Percentiles rank a stretch among this genome's conserved stretches.
Conservation (phyloP, 768 basidiomycete species). For the Rubroboletus pulcherrimus region DNA sequence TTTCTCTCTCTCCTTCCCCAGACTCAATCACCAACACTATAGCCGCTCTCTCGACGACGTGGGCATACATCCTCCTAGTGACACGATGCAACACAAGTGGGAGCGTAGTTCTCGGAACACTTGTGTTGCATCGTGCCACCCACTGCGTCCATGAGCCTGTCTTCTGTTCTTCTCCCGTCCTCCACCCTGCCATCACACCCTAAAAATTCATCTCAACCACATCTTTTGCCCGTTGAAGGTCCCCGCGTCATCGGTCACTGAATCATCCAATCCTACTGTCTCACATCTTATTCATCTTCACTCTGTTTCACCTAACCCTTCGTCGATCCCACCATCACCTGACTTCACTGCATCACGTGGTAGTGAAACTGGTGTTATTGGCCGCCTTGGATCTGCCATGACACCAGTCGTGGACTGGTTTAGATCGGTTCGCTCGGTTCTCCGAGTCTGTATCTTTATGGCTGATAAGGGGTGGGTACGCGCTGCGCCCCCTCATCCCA, state of each 20-base stretch:
- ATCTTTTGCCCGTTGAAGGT: neutral
- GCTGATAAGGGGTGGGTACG: neutral
- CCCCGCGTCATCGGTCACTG: neutral
- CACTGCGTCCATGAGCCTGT: neutral
- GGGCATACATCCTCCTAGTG: neutral
- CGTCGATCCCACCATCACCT: slow-evolving; percentile 4
- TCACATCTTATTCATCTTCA: neutral
- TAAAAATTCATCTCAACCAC: no score
- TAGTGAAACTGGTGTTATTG: neutral
- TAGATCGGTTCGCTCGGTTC: slow-evolving; percentile 3
- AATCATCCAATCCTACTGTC: neutral
- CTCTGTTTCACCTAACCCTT: neutral
- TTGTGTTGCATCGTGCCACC: slow-evolving; percentile 26
- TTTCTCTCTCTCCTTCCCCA: neutral
- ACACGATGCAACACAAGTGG: slow-evolving; percentile 31
- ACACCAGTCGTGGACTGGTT: neutral
- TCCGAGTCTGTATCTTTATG: slow-evolving; percentile 1
- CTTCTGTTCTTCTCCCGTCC: neutral
- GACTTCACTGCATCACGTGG: neutral
- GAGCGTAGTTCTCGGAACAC: slow-evolving; percentile 48
- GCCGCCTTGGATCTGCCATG: neutral
- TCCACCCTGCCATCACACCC: neutral
- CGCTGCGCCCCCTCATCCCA: neutral
- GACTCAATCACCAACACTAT: neutral
- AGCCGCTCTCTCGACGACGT: neutral